These are phyloP conservation scores for Hypseocharis bilobata DNA, from an alignment of 441 rosid species.

Conservation along the genomic window DNA sequence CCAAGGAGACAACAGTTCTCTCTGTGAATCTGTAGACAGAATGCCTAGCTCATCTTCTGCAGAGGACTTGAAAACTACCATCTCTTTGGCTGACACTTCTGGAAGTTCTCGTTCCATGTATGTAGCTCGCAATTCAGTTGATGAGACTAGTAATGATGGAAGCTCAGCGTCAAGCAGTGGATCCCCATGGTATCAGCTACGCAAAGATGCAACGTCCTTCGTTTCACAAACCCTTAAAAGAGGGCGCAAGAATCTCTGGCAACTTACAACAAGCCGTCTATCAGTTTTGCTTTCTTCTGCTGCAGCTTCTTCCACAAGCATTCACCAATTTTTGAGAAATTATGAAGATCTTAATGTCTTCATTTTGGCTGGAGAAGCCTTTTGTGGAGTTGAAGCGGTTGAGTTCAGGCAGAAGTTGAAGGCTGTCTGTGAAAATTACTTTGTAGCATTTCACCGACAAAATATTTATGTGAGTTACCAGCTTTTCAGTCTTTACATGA, in stretches of 20 bases:
- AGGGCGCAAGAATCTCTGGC: slow-evolving; percentile 96
- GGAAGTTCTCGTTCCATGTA: slow-evolving; percentile 26
- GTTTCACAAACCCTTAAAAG: slow-evolving; percentile 84
- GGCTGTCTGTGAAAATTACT: slow-evolving; percentile 76
- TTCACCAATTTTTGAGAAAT: slow-evolving; percentile 83
- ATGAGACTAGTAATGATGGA: slow-evolving; percentile 42
- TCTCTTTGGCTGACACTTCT: slow-evolving; percentile 24
- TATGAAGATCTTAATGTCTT: slow-evolving; percentile 82
- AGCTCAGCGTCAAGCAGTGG: slow-evolving; percentile 54
- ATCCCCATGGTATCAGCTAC: slow-evolving; percentile 85
- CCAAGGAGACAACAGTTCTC: slow-evolving; percentile 28
- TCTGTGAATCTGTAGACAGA: slow-evolving; percentile 32
- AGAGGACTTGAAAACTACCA: slow-evolving; percentile 28
- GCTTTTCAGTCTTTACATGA: not conserved
- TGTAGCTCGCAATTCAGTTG: slow-evolving; percentile 30
- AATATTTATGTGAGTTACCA: slow-evolving; percentile 59
- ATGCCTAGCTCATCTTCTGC: slow-evolving; percentile 27
- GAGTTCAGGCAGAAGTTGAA: slow-evolving; percentile 93
- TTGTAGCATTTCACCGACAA: slow-evolving; percentile 78
- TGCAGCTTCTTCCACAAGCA: slow-evolving; percentile 73
- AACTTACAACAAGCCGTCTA: slow-evolving; percentile 81
- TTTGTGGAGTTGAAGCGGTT: slow-evolving; percentile 81
- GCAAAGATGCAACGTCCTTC: slow-evolving; percentile 77
- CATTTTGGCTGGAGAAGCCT: slow-evolving; percentile 92
- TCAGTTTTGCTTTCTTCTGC: slow-evolving; percentile 88